Base-by-base conservation (phyloP, 768 basidiomycete species). In the Trametes cubensis region DNA sequence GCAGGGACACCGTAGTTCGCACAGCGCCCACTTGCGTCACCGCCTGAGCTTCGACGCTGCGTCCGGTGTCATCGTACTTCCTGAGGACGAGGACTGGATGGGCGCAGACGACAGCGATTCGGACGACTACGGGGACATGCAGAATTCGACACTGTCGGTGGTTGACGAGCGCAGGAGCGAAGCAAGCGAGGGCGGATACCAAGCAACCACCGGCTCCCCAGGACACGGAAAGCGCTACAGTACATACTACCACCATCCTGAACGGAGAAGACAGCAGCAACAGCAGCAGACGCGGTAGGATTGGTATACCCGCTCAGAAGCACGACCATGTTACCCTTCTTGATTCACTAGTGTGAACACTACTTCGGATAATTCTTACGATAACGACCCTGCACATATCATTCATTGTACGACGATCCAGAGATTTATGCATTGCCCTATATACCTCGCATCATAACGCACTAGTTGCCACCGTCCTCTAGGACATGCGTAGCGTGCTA, bases 231-330 rank as follows among this genome's bases (percentile, higher is more conserved):
- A 83, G 64, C 78, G 89, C 28, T 88, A 91, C 72, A 83, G 84
- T 38, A 93, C 90, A 26, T 93, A 93, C 68, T 94, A 88, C 66
- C 93, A 93, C 72, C 93, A 93, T 72, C 93, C 93, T 0, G 93
- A 94, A 69, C 76, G 85, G 63, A 78, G 86, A 61, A 79, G 79
- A 68, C 60, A 61, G 34, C 57, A 50, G 40, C 48, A 51, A n/a
- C 48, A 34, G 49, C 58, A 59, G 49, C 58, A 20, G 28, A 49
- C 58, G 41, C 49, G 49, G 6, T 52, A 51, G 49, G 3, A 44
- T 23, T 21, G 26, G 6, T 50, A 58, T 50, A 58, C 48, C 47
- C 39, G 4, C 38, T 47, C 15, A 21, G 11, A 28, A 21, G 25
- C 14, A n/a, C n/a, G 47, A 11, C 40, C 17, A 17, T 20, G 45